Base-by-base conservation (phyloP, 169 alveolate species). In the Plasmodium sp. region DNA sequence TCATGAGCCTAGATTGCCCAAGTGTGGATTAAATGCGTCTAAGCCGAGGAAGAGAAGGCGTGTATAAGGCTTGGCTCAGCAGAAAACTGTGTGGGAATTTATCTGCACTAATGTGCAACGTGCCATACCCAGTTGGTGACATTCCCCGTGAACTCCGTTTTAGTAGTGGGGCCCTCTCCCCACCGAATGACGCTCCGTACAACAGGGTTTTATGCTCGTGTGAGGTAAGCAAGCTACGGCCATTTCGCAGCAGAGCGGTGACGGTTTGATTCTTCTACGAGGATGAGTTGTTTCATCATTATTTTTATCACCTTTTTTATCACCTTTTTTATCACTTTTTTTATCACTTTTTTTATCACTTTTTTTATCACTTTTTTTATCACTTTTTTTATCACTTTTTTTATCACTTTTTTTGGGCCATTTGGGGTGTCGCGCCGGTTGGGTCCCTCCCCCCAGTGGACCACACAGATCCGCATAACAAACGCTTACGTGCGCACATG, bases 1-100 rank as follows among this genome's bases (percentile, higher is more conserved):
- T 39, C 98, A 97, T 94, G 97, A 93, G 85, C 98, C 98, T 27
- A 92, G 98, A 36, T 96, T 97, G 27, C 98, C 98, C 10, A 97
- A 97, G 75, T 96, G 97, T 36, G 97, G 98, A 33, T 95, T 96
- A 62, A 96, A 97, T 75, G 96, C 98, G 1, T 97, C 97, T 31
- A 96, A 97, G n/a, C 97, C 98, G 16, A 83, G 98, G 43, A 96
- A 96, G 73, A 81, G 98, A 27, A 79, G 98, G 80, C 94, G 98
- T 39, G 98, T 97, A 41, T 97, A 92, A 94, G 34, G 62, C 12
- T 22, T 14, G 6, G 62, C 7, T 43, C 16, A 39, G 34, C 10
- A 79, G 54, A 79, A 79, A 16, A 45, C 16, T 18, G 62, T 22
- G 31, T 18, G 39, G 62, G 36, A 9, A 67, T 67, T 67, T 31